These are phyloP conservation scores for Silene noctiflora DNA, from an alignment of 179 eudicot species.

Conservation along the genomic window DNA sequence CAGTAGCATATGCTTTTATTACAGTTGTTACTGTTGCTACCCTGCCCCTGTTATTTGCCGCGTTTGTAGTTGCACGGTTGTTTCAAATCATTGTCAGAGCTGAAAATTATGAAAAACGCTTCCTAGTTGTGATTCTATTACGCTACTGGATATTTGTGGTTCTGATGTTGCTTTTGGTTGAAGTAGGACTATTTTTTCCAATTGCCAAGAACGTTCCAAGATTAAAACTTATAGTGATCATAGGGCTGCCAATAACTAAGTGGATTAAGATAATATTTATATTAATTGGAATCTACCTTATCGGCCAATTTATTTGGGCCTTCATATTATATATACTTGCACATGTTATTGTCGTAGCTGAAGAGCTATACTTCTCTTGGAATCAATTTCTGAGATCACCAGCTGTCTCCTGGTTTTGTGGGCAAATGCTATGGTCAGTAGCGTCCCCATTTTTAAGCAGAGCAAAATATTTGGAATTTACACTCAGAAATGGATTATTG, in stretches of 20 bases:
- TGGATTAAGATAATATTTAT: conserved; percentile 18
- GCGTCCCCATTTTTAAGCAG: not conserved
- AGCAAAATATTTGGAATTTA: conserved; percentile 8
- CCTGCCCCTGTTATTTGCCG: not conserved
- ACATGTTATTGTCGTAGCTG: too few relatives aligned
- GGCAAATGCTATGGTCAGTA: conserved; percentile 15
- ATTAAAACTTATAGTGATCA: not conserved
- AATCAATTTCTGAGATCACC: conserved; percentile 15
- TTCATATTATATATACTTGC: too few relatives aligned
- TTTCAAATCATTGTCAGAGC: not conserved
- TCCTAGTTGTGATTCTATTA: not conserved
- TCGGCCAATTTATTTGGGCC: not conserved
- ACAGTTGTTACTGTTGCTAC: not conserved
- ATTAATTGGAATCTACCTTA: not conserved
- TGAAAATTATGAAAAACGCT: not conserved
- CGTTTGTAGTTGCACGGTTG: not conserved
- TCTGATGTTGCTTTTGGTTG: not conserved
- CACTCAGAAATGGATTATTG: conserved; percentile 12
- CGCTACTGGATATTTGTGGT: not conserved
- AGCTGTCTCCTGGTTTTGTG: conserved; percentile 15
- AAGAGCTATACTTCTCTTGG: too few relatives aligned
- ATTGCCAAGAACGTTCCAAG: conserved; percentile 14
- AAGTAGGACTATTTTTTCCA: conserved; percentile 7
- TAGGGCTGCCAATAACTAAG: conserved; percentile 7
- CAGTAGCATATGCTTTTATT: not conserved